A percentile compares a stretch with the other conserved stretches of the same genome.
phyloP scores from a whole-genome alignment of 2,329 filamentous ascomycete genomes.

The Myriosclerotinia duriaeana region DNA sequence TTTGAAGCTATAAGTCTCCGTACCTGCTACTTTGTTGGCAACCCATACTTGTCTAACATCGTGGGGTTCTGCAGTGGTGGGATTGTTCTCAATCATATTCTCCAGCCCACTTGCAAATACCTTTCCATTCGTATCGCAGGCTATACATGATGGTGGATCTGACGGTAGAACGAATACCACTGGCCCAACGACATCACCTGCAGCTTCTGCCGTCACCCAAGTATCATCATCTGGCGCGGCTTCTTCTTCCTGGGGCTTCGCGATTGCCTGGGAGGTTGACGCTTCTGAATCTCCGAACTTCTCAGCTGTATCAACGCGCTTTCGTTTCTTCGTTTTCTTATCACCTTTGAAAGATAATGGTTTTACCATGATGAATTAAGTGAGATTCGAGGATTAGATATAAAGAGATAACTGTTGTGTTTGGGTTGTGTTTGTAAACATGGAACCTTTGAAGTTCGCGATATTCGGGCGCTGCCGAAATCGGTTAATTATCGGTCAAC shows the following conservation, averaged over 20 bases:
- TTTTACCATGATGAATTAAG: conserved; percentile 68
- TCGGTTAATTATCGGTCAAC: conserved; percentile 16
- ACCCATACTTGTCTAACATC: conserved; percentile 97
- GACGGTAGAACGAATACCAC: conserved; percentile 80
- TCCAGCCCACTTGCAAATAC: conserved; percentile 81
- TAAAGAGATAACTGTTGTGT: background rate
- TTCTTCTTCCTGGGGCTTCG: conserved; percentile 29
- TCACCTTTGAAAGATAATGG: conserved; percentile 95
- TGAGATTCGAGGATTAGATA: conserved; percentile 15
- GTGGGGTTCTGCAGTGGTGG: conserved; percentile 86
- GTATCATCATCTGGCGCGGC: conserved; percentile 64
- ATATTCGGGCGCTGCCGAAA: conserved; percentile 15
- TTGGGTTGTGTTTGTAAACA: conserved; percentile 1
- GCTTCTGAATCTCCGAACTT: conserved; percentile 40
- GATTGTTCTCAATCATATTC: conserved; percentile 83
- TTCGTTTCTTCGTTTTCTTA: conserved; percentile 90
- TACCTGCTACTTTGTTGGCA: conserved; percentile 78
- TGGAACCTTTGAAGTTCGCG: conserved; percentile 17
- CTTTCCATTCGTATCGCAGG: conserved; percentile 82
- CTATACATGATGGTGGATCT: conserved; percentile 69
- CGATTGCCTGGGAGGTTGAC: conserved; percentile 33
- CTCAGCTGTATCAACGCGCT: conserved; percentile 58
- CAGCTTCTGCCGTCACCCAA: conserved; percentile 82
- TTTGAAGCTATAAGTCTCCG: conserved; percentile 81
- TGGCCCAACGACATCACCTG: conserved; percentile 76